Evolutionary conservation across 257 asterid genomes (phyloP), one percentile per base, ranked within the genome.

Genomic region (Avicennia marina): DNA sequence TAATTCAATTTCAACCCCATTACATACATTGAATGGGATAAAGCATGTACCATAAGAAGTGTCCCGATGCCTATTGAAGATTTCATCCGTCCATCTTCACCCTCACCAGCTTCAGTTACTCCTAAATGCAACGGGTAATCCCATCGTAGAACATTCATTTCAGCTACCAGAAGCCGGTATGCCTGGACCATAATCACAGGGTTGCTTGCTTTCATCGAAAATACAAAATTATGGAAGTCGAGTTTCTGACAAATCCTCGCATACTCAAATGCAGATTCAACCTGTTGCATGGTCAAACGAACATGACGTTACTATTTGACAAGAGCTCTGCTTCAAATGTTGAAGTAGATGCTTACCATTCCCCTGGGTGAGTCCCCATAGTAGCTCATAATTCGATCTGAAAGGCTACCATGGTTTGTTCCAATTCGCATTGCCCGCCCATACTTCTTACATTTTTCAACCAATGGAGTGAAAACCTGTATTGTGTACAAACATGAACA

Each of bases 11-110:
- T n/a, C n/a, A n/a, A n/a, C n/a, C n/a, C n/a, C n/a, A n/a, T n/a
- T n/a, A n/a, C n/a, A n/a, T n/a, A n/a, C n/a, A n/a, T n/a, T n/a
- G n/a, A n/a, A n/a, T n/a, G n/a, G n/a, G n/a, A n/a, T n/a, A 36
- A 11, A 36, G 34, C 65, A 48, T 59, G 47, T 81, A 88, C 98
- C 90, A 72, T 90, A 42, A 93, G 96, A 72, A 93, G 96, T 56
- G 99, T 93, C 63, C 99, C 99, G 17, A 93, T 93, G 42, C 99
- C 97, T 41, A 89, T 93, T 8, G 99, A 97, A 66, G 97, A 89
- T 83, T 93, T 93, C 98, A 93, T 93, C 60, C 97, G 79, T 51
- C 98, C 98, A 72, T 93, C 98, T 75, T 93, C 98, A 61, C 98
- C 97, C 76, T 89, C 98, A 69, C 98, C 97, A 56, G 98, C 98